A percentile compares a stretch with the other conserved stretches of the same genome.
phyloP scores from a whole-genome alignment of 208 protist species.

The Strigomonas culicis region DNA sequence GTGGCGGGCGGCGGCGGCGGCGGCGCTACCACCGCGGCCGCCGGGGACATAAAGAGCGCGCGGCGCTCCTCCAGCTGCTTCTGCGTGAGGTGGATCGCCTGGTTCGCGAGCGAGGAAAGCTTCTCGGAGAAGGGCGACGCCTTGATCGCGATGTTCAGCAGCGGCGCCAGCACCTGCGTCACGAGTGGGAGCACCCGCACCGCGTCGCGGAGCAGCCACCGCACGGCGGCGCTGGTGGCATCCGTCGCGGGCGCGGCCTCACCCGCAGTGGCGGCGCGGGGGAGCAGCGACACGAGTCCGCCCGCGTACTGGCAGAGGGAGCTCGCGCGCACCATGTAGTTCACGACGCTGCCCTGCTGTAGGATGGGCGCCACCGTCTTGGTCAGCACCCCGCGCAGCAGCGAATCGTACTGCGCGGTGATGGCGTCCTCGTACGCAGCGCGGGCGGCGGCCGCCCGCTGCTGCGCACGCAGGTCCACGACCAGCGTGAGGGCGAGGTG shows the following conservation, averaged over 20 bases:
- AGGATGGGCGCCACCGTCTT: conserved; percentile 39
- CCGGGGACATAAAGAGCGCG: conserved; percentile 12
- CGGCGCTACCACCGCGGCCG: neutral
- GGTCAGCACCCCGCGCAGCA: conserved; percentile 2
- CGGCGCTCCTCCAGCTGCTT: conserved; percentile 75
- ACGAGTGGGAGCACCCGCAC: conserved; percentile 37
- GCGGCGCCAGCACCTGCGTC: conserved; percentile 17
- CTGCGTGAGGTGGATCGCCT: conserved; percentile 48
- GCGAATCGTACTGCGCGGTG: neutral
- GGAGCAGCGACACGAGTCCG: conserved; percentile 62
- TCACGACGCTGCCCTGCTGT: conserved; percentile 48
- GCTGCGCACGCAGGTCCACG: neutral
- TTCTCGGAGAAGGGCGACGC: conserved; percentile 32
- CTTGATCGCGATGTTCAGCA: neutral
- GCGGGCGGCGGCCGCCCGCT: neutral
- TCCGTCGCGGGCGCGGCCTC: conserved; percentile 2
- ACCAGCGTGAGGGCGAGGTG: conserved; percentile 22
- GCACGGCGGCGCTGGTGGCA: conserved; percentile 21
- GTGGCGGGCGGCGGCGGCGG: no score
- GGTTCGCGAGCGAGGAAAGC: conserved; percentile 50
- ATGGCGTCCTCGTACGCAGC: neutral
- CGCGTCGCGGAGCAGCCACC: conserved; percentile 32
- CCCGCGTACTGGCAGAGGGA: conserved; percentile 82
- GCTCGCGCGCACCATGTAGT: conserved; percentile 83
- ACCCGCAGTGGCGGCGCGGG: conserved; percentile 3